Conservation (phyloP, 208 protist species). For the Herpetomonas tarakana region DNA sequence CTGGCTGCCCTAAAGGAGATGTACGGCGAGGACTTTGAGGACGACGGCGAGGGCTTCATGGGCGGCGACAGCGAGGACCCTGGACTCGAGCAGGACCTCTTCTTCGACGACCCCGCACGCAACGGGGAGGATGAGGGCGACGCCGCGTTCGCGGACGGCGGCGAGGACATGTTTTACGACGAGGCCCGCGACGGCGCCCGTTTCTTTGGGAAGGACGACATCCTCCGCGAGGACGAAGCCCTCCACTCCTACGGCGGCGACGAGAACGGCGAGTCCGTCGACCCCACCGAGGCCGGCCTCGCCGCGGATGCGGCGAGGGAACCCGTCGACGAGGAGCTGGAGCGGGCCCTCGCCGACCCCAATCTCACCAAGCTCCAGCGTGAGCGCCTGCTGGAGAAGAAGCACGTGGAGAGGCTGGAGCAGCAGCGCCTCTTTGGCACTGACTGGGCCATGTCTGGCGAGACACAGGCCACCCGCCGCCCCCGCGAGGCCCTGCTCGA, state of each 20-base stretch:
- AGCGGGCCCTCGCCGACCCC: slow-evolving; percentile 52
- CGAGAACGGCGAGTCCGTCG: slow-evolving; percentile 13
- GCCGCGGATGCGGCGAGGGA: slow-evolving; percentile 21
- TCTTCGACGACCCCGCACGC: slow-evolving; percentile 9
- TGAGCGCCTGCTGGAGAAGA: slow-evolving; percentile 66
- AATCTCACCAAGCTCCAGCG: slow-evolving; percentile 67
- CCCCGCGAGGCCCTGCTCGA: slow-evolving; percentile 86
- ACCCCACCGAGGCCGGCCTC: not conserved
- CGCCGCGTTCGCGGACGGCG: slow-evolving; percentile 35
- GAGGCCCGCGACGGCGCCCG: slow-evolving; percentile 29
- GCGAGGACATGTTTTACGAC: slow-evolving; percentile 22
- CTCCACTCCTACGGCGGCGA: slow-evolving; percentile 17
- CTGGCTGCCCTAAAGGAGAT: slow-evolving; percentile 77
- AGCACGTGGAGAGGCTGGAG: slow-evolving; percentile 65
- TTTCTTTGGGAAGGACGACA: slow-evolving; percentile 47
- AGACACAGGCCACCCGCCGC: slow-evolving; percentile 66
- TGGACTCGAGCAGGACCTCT: slow-evolving; percentile 12
- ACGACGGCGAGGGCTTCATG: slow-evolving; percentile 44
- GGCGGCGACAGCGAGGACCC: slow-evolving; percentile 33
- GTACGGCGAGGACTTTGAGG: slow-evolving; percentile 88
- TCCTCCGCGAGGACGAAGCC: slow-evolving; percentile 28
- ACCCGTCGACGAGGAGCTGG: slow-evolving; percentile 58
- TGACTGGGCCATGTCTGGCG: slow-evolving; percentile 85
- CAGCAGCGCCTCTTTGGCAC: slow-evolving; percentile 70
- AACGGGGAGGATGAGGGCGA: slow-evolving; percentile 13